Conservation (phyloP, 2,329 filamentous ascomycete genomes). For the Hypoxylon sp. region DNA sequence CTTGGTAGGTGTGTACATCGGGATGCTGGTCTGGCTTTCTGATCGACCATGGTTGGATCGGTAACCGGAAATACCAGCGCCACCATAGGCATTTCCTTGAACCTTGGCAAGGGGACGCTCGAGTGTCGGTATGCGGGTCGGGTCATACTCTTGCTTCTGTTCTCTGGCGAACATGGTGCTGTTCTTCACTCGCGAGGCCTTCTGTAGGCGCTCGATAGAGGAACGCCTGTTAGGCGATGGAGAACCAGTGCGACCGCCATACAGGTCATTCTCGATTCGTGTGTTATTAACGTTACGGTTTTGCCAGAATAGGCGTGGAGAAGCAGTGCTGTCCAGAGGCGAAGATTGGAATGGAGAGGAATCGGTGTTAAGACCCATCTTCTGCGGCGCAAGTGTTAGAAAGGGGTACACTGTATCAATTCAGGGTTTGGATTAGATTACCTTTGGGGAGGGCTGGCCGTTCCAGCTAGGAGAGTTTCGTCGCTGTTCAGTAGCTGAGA, state of each 20-base stretch:
- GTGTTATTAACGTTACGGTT: conserved; percentile 71
- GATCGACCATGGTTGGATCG: conserved; percentile 60
- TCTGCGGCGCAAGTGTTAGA: conserved; percentile 57
- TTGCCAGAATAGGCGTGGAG: conserved; percentile 94
- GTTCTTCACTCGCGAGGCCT: conserved; percentile 94
- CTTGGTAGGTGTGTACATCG: conserved; percentile 65
- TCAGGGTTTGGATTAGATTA: conserved; percentile 58
- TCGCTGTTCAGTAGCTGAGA: conserved; percentile 84
- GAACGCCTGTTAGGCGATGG: conserved; percentile 81
- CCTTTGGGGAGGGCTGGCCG: conserved; percentile 75
- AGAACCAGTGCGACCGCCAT: conserved; percentile 66
- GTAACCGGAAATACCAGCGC: conserved; percentile 62
- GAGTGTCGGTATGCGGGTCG: conserved; percentile 76
- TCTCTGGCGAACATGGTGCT: conserved; percentile 96
- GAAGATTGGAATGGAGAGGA: conserved; percentile 88
- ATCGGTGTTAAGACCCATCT: conserved; percentile 74
- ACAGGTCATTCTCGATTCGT: conserved; percentile 75
- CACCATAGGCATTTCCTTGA: conserved; percentile 75
- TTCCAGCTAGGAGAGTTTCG: conserved; percentile 94
- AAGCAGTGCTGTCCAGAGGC: conserved; percentile 72
- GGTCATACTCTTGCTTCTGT: conserved; percentile 92
- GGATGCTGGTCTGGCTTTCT: conserved; percentile 69
- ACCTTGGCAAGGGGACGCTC: conserved; percentile 83
- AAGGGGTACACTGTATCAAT: conserved; percentile 16
- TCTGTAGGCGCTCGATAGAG: conserved; percentile 95